These are phyloP conservation scores for Takashimella tepidaria DNA, from an alignment of 1,284 basidiomycete species.

Conservation along the genomic window DNA sequence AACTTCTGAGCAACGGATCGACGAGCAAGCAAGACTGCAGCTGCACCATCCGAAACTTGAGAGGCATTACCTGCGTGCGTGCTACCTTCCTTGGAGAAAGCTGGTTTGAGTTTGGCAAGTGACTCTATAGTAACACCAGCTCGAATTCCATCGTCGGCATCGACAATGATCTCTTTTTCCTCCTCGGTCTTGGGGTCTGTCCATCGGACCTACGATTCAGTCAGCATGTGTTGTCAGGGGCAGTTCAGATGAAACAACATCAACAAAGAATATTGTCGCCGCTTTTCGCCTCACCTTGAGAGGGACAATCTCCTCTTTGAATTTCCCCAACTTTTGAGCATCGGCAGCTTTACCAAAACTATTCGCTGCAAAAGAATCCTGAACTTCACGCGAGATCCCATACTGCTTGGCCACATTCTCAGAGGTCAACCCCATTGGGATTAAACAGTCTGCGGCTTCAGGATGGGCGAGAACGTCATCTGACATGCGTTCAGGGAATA, in stretches of 20 bases:
- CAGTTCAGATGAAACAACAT: too few species aligned
- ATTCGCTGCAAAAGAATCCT: slow-evolving; percentile 77
- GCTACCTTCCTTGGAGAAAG: slow-evolving; percentile 79
- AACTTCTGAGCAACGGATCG: slow-evolving; percentile 82
- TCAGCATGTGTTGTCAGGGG: not conserved
- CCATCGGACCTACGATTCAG: slow-evolving; percentile 54
- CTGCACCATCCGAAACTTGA: slow-evolving; percentile 96
- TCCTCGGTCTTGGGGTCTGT: slow-evolving; percentile 81
- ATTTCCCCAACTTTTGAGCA: slow-evolving; percentile 84
- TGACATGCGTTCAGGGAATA: slow-evolving; percentile 68
- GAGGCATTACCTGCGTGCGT: slow-evolving; percentile 92
- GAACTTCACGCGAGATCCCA: slow-evolving; percentile 70
- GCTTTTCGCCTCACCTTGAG: slow-evolving; percentile 61
- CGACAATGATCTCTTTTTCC: slow-evolving; percentile 71
- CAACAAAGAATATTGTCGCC: too few species aligned
- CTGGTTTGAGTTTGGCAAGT: slow-evolving; percentile 86
- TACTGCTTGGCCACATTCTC: slow-evolving; percentile 89
- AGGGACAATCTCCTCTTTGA: slow-evolving; percentile 87
- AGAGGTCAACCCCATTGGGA: slow-evolving; percentile 96
- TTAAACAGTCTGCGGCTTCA: slow-evolving; percentile 83
- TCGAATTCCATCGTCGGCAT: slow-evolving; percentile 85
- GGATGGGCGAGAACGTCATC: slow-evolving; percentile 71
- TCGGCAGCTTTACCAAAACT: slow-evolving; percentile 78
- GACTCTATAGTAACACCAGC: slow-evolving; percentile 85
- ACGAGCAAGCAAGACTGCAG: slow-evolving; percentile 83